Percentiles rank a stretch among this genome's conserved stretches.
These are phyloP conservation scores for Nicotiana sylvestris DNA, from an alignment of 257 asterid species.

Conservation along the genomic window DNA sequence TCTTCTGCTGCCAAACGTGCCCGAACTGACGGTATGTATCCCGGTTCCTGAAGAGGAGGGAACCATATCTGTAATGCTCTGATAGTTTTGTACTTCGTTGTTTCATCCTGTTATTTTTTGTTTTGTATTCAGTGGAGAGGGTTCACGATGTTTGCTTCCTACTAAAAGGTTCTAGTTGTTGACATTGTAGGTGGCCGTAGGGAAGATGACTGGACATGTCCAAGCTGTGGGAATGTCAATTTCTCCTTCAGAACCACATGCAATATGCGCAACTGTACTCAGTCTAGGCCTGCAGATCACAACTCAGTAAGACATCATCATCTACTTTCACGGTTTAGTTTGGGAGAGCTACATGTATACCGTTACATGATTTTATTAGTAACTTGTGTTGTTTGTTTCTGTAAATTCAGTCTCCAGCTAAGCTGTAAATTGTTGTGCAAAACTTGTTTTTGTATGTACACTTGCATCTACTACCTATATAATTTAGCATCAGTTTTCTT, in stretches of 20 bases:
- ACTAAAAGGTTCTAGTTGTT: slow-evolving; percentile 8
- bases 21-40: slow-evolving; percentile 64
- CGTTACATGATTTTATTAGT: background rate
- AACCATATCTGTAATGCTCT: background rate
- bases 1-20: slow-evolving; percentile 83
- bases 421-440: background rate
- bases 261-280: slow-evolving; percentile 88
- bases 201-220: slow-evolving; percentile 97
- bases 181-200: slow-evolving; percentile 69
- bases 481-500: background rate
- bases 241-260: slow-evolving; percentile 88
- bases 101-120: background rate
- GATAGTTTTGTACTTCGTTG: background rate
- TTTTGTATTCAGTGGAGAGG: background rate
- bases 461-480: background rate
- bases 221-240: slow-evolving; percentile 86
- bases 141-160: slow-evolving; percentile 7
- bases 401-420: background rate
- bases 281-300: slow-evolving; percentile 89
- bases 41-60: background rate
- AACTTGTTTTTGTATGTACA: background rate
- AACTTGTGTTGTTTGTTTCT: background rate
- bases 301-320: slow-evolving; percentile 41
- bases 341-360: slow-evolving; percentile 1
- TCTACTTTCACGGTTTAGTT: background rate